Evolutionary conservation across 768 basidiomycete species (phyloP), one percentile per base, ranked within the genome.

Genomic region (Macrolepiota albuminosa): DNA sequence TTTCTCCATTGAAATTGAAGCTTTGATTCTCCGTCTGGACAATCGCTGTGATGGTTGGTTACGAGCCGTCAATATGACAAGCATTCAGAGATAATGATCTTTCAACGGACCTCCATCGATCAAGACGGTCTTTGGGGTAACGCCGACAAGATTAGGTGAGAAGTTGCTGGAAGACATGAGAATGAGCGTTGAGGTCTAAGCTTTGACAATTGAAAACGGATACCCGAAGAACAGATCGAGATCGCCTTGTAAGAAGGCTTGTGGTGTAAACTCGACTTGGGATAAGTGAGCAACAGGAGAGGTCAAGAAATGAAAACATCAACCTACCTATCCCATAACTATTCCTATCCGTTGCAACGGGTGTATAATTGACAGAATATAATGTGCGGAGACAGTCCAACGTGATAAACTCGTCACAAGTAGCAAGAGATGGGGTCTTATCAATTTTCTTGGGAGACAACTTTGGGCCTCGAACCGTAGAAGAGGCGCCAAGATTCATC

Each of bases 1-100:
- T 80, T 66, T 86, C 84, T 52, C 78, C 83, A 62, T 83, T 84
- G 67, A 74, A 73, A 21, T 72, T 64, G 63, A 83, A 81, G 48
- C 77, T 73, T 62, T 71, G 67, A 42, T 75, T 52, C 5, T 57
- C 59, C 6, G 76, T 77, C 66, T 84, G 83, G 5, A 77, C 73
- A 33, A 78, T 71, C 33, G 81, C 80, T 81, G 24, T 21, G 56
- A 45, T 29, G 9, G 0, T 31, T 18, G 36, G 26, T 46, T 14
- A 33, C 9, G 26, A 6, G 31, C n/a, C 29, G 50, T 43, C 26
- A 13, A 51, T 7, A 43, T 43, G 42, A 33, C 11, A n/a, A 9
- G 24, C n/a, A 36, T 45, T 40, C 14, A 13, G 34, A 11, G 42
- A 16, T 29, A 21, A 29, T 5, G 21, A 42, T 39, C 31, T 33